Base-by-base conservation (phyloP, 257 asterid genomes). In the Salvia splendens region DNA sequence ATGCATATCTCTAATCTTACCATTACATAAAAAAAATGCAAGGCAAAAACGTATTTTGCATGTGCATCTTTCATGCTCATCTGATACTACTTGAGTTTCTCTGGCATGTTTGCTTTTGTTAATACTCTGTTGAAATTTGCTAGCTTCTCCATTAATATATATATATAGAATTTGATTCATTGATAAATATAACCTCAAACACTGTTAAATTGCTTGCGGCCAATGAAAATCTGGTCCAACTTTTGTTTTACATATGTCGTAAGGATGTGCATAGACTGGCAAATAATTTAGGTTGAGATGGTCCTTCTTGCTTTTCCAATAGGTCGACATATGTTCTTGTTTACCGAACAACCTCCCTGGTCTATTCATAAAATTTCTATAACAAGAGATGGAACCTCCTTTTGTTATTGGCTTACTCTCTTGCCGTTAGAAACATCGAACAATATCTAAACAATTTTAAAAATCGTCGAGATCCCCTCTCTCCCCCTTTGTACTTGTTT, bases 401-500 rank as follows among this genome's bases (percentile, higher is more conserved):
- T 50, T 50, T 12, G 3, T 67, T 6, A 30, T 67, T 28, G 20
- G 4, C 24, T 57, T 67, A 12, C 64, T 30, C n/a, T 35, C 54
- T 53, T 40, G 16, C 36, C 24, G 30, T 49, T 30, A 15, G 56
- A 67, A 41, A 67, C 54, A 48, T 46, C n/a, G n/a, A n/a, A n/a
- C n/a, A n/a, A n/a, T n/a, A n/a, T 35, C 28, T 51, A 8, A 20
- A 12, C 12, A 41, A 20, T 12, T 53, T 20, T 32, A 11, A 50
- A 20, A 20, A 20, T 20, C 1, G 24, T 20, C 24, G 24, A 20
- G 24, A 20, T 1, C 24, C 24, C 24, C 24, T 20, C 24, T 1
- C 24, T 20, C 24, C 24, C 24, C 24, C 24, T 20, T 20, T 20
- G 24, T 0, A 20, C 24, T 20, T 20, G 24, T 49, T 6, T 49